Percentiles rank a stretch among this genome's conserved stretches.
Evolutionary conservation across 768 basidiomycete genomes (phyloP).

Genomic region (Amanita molliuscula): DNA sequence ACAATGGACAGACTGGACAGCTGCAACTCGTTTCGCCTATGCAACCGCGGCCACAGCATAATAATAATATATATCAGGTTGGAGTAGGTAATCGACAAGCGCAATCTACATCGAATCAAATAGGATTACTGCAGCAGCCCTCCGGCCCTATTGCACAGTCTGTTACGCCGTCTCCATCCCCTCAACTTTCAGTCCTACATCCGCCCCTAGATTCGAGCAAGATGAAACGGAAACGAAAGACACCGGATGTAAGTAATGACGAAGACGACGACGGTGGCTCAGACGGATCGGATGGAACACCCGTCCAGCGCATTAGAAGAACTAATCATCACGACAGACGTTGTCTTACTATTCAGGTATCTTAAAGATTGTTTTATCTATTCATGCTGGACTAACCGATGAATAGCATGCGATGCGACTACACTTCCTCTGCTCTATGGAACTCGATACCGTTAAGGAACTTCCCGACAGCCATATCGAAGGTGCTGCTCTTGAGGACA

Average conservation of each 20-base stretch:
- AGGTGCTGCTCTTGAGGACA: conserved; percentile 29
- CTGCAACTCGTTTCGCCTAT: not conserved
- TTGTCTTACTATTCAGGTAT: conserved; percentile 59
- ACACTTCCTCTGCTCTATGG: conserved; percentile 55
- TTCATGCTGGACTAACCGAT: not conserved
- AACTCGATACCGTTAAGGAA: conserved; percentile 39
- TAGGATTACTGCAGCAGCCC: conserved; percentile 2
- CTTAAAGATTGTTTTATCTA: conserved; percentile 6
- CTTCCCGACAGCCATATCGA: conserved; percentile 57
- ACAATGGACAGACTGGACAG: not conserved
- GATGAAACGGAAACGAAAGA: conserved; percentile 19
- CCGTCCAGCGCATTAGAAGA: conserved; percentile 26
- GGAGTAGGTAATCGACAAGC: conserved; percentile 12
- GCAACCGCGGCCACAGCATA: conserved; percentile 1
- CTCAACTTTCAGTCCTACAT: conserved; percentile 12
- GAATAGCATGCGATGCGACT: conserved; percentile 58
- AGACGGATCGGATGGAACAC: not conserved
- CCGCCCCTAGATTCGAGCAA: conserved; percentile 3
- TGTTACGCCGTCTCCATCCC: conserved; percentile 22
- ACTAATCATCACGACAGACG: conserved; percentile 53
- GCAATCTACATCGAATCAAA: conserved; percentile 8
- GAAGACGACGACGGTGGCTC: conserved; percentile 27
- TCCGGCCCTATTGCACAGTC: conserved; percentile 14
- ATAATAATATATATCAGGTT: conserved; percentile 1
- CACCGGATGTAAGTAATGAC: conserved; percentile 22